Percentiles rank a stretch among this genome's conserved stretches.
Conservation (phyloP, 768 basidiomycete species). For the Termitomyces sp. region DNA sequence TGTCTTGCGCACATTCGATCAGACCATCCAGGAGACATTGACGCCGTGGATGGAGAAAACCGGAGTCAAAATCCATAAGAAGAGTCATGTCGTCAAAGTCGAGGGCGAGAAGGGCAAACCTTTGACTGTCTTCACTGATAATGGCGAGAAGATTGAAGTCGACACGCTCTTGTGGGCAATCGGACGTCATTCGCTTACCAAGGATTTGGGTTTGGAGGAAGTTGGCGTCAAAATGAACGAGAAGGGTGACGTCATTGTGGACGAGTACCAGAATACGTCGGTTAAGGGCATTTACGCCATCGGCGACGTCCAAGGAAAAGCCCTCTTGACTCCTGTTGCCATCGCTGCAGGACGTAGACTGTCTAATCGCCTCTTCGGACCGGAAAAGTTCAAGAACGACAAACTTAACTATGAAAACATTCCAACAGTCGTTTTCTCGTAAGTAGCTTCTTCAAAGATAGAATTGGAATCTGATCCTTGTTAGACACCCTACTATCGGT, state of each 20-base stretch:
- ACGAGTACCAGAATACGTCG: conserved; percentile 86
- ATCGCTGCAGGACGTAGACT: conserved; percentile 92
- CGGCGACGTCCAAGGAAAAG: conserved; percentile 93
- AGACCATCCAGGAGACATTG: conserved; percentile 75
- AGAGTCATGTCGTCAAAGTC: conserved; percentile 69
- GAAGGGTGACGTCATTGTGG: conserved; percentile 83
- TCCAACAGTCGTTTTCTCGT: conserved; percentile 97
- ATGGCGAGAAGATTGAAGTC: conserved; percentile 76
- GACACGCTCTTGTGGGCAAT: conserved; percentile 94
- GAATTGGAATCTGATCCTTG: conserved; percentile 2
- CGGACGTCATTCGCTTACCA: conserved; percentile 80
- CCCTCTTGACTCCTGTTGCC: conserved; percentile 92
- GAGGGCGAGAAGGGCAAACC: conserved; percentile 70
- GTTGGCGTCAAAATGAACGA: conserved; percentile 71
- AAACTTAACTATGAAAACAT: conserved; percentile 89
- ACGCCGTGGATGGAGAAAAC: conserved; percentile 93
- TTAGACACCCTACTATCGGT: conserved; percentile 91
- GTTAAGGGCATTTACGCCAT: conserved; percentile 74
- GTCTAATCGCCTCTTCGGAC: conserved; percentile 88
- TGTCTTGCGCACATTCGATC: conserved; percentile 92
- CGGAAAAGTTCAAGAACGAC: conserved; percentile 78
- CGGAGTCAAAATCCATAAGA: conserved; percentile 85
- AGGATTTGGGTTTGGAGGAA: conserved; percentile 72
- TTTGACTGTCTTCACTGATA: conserved; percentile 72
- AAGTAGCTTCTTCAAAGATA: conserved; percentile 28